Conservation (phyloP, 2,329 filamentous ascomycete genomes). For the Xylaria sp. region DNA sequence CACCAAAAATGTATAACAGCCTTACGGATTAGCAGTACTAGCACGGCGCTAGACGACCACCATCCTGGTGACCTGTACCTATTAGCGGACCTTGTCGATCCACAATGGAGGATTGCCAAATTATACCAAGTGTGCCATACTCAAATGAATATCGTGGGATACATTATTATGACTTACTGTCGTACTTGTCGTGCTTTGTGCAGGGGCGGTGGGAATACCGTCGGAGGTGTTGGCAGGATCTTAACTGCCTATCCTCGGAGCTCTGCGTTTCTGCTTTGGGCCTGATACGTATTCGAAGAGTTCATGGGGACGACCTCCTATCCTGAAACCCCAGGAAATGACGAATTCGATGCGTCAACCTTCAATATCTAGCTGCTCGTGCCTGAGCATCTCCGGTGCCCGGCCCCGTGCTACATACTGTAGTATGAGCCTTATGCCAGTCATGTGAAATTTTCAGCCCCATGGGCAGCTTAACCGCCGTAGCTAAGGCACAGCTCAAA, state of each 20-base stretch:
- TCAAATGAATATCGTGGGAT: conserved; percentile 9
- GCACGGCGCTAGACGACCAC: too few species aligned
- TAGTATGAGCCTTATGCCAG: too few species aligned
- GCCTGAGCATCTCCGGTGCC: conserved; percentile 10
- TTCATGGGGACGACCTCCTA: background rate
- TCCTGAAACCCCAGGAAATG: background rate
- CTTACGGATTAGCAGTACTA: too few species aligned
- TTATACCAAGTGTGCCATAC: background rate
- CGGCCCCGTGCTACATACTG: too few species aligned
- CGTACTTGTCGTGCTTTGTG: background rate
- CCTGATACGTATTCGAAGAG: background rate
- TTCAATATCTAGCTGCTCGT: conserved; percentile 10
- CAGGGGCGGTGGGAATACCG: conserved; percentile 3
- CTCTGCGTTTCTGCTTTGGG: background rate
- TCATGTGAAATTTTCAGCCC: too few species aligned
- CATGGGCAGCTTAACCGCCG: background rate
- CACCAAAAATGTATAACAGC: too few species aligned
- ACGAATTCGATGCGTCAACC: background rate
- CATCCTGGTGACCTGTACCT: too few species aligned
- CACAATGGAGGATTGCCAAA: background rate
- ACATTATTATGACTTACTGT: background rate
- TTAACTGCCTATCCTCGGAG: conserved; percentile 1
- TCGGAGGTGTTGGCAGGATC: conserved; percentile 6
- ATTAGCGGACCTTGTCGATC: background rate
- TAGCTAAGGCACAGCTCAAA: background rate